Base-by-base conservation (phyloP, 73 alveolate genomes). In the Diophrys appendiculata region DNA sequence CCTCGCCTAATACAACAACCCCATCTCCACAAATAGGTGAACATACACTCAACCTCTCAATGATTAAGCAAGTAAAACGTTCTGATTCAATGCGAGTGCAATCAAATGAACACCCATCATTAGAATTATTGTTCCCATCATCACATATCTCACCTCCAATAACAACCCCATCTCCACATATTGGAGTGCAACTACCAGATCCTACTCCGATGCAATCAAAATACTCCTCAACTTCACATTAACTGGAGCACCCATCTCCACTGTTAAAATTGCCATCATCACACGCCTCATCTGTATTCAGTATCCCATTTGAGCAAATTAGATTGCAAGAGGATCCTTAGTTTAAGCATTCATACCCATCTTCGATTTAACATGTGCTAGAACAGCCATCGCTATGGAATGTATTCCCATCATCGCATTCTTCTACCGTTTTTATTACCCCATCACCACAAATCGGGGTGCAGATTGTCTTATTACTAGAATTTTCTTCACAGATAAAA, bases 401-500 rank as follows among this genome's bases (percentile, higher is more conserved):
- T 27, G 29, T 31, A 24, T 70, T 70, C 2, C 78, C 78, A 70
- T 70, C 78, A 33, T 70, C 78, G 31, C 78, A 70, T 70, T 33
- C 65, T 31, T 70, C 78, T 13, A 33, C 2, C 18, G 67, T 70
- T 8, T 64, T 70, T 1, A 70, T 70, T 8, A 23, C 11, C 23
- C 78, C 78, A 33, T 70, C 78, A 29, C n/a, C n/a, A 13, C 78
- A 70, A 13, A 33, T 11, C 30, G 31, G 68, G 30, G 0, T 33
- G n/a, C 78, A 70, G 29, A n/a, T 24, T 8, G 31, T 67, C 11
- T 30, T 70, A 30, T 30, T 2, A 1, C 68, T 70, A 2, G 26
- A 32, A 34, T 34, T 29, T 11, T 67, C 78, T 70, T 67, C 78
- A 5, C 54, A 30, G 2, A 64, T 33, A 29, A 33, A 31, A 64